Evolutionary conservation across 192 early-diverging fungal species (phyloP), one percentile per base, ranked within the genome.

Genomic region (Backusella westeae): DNA sequence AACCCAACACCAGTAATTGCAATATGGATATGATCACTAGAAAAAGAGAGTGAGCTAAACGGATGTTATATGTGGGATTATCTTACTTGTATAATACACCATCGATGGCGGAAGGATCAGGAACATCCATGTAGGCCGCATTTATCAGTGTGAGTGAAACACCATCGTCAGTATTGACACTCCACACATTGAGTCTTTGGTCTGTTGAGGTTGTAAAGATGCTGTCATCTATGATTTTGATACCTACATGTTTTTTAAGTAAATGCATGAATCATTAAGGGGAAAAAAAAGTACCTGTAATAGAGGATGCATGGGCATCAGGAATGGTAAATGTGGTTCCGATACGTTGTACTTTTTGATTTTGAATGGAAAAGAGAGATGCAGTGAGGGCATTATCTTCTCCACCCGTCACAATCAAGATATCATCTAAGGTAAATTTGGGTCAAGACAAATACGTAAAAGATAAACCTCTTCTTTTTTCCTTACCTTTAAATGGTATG

Each of bases 371-470:
- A 35, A 65, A 70, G 53, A 71, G 34, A 14, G 67, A 42, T 39
- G 79, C 77, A 23, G 80, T 71, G 19, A 94, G 38, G 0, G 86
- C 82, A 79, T 93, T 93, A 77, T 96, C 93, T 63, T 96, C 95
- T 4, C 95, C 95, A 17, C 93, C 94, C n/a, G 87, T 90, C 6
- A 87, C 87, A 3, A 93, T 53, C 46, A 91, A 21, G 15, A 80
- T 49, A 4, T 41, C 69, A 5, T 26, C 79, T 23, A 42, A 23
- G 23, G 32, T 32, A 32, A 32, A 32, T 32, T 32, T 32, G 32
- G 32, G 32, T 32, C 32, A 32, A 32, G 0, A 32, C 32, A 32
- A 32, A 32, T 19, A 12, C 2, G 4, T 29, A 3, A 12, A 15
- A 65, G 23, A 29, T 32, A 63, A 63, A 19, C 9, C 38, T n/a